phyloP scores from a whole-genome alignment of 352 stramenopile species.

The Phytophthora podocarpi region DNA sequence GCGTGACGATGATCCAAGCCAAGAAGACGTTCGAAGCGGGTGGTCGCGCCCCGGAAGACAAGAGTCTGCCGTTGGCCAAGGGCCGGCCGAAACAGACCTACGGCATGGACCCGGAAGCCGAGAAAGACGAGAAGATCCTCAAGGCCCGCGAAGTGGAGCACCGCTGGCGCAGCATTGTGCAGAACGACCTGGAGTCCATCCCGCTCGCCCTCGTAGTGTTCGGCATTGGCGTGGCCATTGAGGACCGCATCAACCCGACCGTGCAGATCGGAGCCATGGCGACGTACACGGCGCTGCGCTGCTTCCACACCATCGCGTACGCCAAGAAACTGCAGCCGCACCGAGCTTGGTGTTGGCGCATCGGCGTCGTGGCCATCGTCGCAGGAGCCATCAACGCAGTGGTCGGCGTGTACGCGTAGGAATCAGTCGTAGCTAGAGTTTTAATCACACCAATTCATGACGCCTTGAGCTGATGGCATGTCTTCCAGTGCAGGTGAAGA shows the following conservation, averaged over 20 bases:
- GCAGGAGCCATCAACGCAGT: conserved; percentile 37
- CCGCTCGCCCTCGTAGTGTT: conserved; percentile 57
- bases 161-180: conserved; percentile 58
- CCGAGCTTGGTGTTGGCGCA: conserved; percentile 44
- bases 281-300: conserved; percentile 48
- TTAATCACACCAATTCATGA: background rate
- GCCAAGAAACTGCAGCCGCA: conserved; percentile 53
- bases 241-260: conserved; percentile 21
- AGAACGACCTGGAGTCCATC: conserved; percentile 68
- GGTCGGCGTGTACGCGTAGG: conserved; percentile 43
- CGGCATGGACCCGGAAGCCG: conserved; percentile 35
- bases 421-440: background rate
- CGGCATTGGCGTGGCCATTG: conserved; percentile 39
- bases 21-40: conserved; percentile 56
- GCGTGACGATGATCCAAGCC: conserved; percentile 47
- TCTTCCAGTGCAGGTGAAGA: too few species aligned
- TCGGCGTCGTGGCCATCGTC: conserved; percentile 45
- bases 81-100: conserved; percentile 48
- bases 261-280: conserved; percentile 46
- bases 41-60: conserved; percentile 56
- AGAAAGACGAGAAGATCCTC: conserved; percentile 35
- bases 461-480: background rate
- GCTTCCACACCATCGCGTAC: conserved; percentile 54
- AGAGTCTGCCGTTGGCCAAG: conserved; percentile 44
- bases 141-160: conserved; percentile 42